A percentile compares a stretch with the other conserved stretches of the same genome.
Conservation (phyloP, 345 rosid genomes). For the Psidium guajava region DNA sequence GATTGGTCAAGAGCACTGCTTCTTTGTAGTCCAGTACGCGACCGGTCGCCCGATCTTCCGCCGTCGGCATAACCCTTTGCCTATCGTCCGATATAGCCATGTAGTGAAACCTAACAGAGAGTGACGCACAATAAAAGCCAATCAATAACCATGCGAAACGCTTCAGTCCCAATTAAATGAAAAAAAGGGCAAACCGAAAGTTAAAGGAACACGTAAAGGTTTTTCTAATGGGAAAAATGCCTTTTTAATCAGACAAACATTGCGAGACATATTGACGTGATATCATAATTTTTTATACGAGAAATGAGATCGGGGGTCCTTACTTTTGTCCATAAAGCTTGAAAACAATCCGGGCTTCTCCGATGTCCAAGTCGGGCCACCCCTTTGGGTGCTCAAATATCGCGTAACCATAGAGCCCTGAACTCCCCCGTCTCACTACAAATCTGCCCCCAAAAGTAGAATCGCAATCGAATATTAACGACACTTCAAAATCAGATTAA, state of each 20-base stretch:
- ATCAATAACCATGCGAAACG: background rate
- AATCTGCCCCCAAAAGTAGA: background rate
- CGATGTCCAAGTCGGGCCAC: constrained; percentile 3
- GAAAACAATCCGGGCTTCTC: constrained; percentile 4
- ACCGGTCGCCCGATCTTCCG: constrained; percentile 9
- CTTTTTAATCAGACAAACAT: background rate
- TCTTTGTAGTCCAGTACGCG: constrained; percentile 15
- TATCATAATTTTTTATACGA: no score
- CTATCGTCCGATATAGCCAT: constrained; percentile 27
- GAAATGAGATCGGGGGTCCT: background rate
- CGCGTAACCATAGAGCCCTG: constrained; percentile 6
- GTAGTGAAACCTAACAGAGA: constrained; percentile 17
- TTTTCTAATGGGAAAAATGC: background rate
- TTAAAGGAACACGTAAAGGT: background rate
- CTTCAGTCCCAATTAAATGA: background rate
- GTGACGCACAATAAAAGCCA: background rate
- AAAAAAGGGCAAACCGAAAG: background rate
- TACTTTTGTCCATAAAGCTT: constrained; percentile 4
- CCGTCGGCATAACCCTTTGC: constrained; percentile 25
- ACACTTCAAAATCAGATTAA: background rate
- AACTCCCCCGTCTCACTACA: background rate
- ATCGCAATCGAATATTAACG: background rate
- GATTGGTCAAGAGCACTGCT: constrained; percentile 24
- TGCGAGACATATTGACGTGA: background rate
- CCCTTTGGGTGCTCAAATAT: constrained; percentile 1